These are phyloP conservation scores for Elsinoe fawcettii DNA, from an alignment of 2,329 filamentous ascomycete genomes.

Conservation along the genomic window DNA sequence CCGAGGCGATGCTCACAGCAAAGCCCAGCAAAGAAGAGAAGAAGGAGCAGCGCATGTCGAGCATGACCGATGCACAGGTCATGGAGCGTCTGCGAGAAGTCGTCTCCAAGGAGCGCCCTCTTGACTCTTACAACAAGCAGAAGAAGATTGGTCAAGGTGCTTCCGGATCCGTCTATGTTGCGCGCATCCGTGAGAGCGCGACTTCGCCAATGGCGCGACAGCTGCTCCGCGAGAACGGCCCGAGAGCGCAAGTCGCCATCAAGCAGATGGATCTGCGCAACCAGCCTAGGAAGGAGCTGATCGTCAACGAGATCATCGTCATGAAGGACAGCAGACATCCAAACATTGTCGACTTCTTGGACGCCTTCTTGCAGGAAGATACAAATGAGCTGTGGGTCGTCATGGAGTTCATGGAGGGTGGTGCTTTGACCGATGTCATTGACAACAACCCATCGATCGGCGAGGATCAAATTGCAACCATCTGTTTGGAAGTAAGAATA, in stretches of 20 bases:
- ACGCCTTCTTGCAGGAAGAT: conserved; percentile 92
- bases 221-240: conserved; percentile 69
- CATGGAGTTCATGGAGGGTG: conserved; percentile 99
- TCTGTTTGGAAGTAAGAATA: conserved; percentile 90
- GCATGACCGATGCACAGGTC: conserved; percentile 93
- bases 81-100: conserved; percentile 93
- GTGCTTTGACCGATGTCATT: conserved; percentile 94
- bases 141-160: conserved; percentile 99
- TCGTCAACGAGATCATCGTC: conserved; percentile 98
- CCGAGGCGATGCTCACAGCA: conserved; percentile 72
- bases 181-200: conserved; percentile 83
- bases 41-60: conserved; percentile 96
- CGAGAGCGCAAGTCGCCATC: conserved; percentile 85
- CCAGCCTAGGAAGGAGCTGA: conserved; percentile 93
- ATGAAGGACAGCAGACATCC: conserved; percentile 99
- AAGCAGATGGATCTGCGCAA: conserved; percentile 99
- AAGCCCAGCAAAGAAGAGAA: conserved; percentile 58
- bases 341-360: conserved; percentile 98
- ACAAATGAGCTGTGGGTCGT: conserved; percentile 97
- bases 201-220: conserved; percentile 72
- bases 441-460: conserved; percentile 93
- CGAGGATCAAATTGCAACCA: conserved; percentile 95
- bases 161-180: conserved; percentile 95
- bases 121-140: conserved; percentile 95
- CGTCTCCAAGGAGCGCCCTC: conserved; percentile 90